Percentiles rank a stretch among this genome's conserved stretches.
These are phyloP conservation scores for Cinnamomum micranthum DNA, from an alignment of 164 flowering plant genomes.

Conservation along the genomic window DNA sequence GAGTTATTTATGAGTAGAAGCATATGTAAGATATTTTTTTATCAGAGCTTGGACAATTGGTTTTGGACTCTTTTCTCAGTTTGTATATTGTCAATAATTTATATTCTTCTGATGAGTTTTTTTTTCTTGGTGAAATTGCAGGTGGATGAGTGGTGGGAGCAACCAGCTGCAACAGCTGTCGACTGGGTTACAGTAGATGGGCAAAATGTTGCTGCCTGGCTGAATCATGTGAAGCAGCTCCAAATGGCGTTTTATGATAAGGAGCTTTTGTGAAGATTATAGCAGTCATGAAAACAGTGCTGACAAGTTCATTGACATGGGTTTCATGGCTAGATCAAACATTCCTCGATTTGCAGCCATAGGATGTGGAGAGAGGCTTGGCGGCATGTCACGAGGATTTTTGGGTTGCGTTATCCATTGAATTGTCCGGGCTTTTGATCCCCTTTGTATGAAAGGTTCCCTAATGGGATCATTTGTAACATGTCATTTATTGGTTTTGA, in stretches of 20 bases:
- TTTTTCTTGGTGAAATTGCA: conserved; percentile 20
- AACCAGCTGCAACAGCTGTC: conserved; percentile 88
- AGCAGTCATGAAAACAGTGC: background rate
- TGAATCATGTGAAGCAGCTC: conserved; percentile 89
- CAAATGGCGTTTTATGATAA: conserved; percentile 76
- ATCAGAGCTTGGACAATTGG: too few species aligned
- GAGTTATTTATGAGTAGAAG: too few species aligned
- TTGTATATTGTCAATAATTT: too few species aligned
- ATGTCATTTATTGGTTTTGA: background rate
- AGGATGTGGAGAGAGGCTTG: background rate
- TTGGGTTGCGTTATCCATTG: background rate
- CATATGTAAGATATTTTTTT: too few species aligned
- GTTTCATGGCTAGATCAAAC: background rate
- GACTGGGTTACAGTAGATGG: conserved; percentile 96
- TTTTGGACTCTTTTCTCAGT: too few species aligned
- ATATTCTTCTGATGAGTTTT: background rate
- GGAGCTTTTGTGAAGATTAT: conserved; percentile 34
- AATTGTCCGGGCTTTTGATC: background rate
- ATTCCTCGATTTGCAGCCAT: background rate
- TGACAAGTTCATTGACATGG: background rate
- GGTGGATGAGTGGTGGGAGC: conserved; percentile 99
- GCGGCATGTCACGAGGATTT: background rate
- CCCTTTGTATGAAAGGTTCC: background rate
- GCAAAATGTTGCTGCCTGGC: conserved; percentile 87
- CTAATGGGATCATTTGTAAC: background rate